phyloP scores from a whole-genome alignment of 192 early-diverging fungal genomes.

The Entophlyctis helioformis region DNA sequence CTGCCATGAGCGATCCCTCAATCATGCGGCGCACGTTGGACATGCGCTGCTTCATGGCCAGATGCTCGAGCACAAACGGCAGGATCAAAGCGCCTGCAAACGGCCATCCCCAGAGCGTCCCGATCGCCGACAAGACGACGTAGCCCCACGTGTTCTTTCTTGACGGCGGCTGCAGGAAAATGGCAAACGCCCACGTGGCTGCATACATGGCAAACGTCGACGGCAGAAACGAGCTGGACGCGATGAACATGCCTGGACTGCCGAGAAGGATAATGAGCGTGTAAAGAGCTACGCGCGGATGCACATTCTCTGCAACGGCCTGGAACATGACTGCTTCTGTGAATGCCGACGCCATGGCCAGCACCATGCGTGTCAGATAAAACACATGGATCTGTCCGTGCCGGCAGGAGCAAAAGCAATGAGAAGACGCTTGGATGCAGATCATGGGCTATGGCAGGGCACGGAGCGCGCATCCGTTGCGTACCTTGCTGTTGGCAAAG shows the following conservation, averaged over 20 bases:
- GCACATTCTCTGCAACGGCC: conserved; percentile 44
- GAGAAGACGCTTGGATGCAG: not conserved
- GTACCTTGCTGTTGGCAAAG: conserved; percentile 26
- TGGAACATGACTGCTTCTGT: conserved; percentile 63
- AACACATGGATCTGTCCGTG: conserved; percentile 55
- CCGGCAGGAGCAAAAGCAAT: not conserved
- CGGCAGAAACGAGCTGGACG: conserved; percentile 72
- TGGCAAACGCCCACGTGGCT: conserved; percentile 62
- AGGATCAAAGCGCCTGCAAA: conserved; percentile 62
- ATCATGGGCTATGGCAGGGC: not conserved
- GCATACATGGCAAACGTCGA: conserved; percentile 88
- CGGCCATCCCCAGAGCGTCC: conserved; percentile 73
- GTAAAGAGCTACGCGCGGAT: conserved; percentile 55
- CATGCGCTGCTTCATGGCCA: conserved; percentile 40
- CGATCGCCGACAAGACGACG: conserved; percentile 49
- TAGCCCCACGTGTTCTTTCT: conserved; percentile 37
- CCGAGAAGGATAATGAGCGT: conserved; percentile 46
- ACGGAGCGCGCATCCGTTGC: not conserved
- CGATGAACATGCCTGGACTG: conserved; percentile 80
- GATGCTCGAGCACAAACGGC: conserved; percentile 65
- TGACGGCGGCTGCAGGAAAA: conserved; percentile 45
- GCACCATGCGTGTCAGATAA: conserved; percentile 51
- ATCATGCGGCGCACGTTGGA: not conserved
- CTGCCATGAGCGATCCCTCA: conserved; percentile 26
- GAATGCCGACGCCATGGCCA: conserved; percentile 48